These are phyloP conservation scores for Aschersonia sp. DNA, from an alignment of 2,329 filamentous ascomycete genomes.

Conservation along the genomic window DNA sequence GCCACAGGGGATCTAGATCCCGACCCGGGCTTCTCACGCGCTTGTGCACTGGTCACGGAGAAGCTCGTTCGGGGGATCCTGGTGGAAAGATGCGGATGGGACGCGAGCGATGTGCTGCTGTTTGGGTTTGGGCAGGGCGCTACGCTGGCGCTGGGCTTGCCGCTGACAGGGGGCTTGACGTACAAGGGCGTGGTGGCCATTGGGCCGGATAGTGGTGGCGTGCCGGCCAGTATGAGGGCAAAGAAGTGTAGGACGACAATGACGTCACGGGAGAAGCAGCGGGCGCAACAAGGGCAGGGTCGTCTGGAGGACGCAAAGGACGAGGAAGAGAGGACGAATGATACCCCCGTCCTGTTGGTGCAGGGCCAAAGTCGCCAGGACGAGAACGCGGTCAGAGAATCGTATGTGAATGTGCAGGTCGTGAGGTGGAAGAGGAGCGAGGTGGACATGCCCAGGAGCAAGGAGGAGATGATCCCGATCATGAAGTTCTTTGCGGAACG, in stretches of 20 bases:
- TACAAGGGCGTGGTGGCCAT: conserved; percentile 48
- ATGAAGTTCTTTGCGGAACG: conserved; percentile 71
- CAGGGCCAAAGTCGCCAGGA: conserved; percentile 44
- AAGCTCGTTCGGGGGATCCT: conserved; percentile 37
- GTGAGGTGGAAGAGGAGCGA: conserved; percentile 55
- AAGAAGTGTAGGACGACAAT: too few relatives aligned
- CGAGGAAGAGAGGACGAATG: conserved; percentile 34
- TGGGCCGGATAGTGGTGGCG: conserved; percentile 29
- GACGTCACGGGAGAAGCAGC: too few relatives aligned
- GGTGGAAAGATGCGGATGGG: conserved; percentile 43
- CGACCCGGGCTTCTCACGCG: conserved; percentile 45
- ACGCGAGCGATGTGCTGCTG: conserved; percentile 41
- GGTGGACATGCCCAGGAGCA: conserved; percentile 68
- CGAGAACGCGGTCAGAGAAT: conserved; percentile 45
- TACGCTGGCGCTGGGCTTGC: conserved; percentile 42
- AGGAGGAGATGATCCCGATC: conserved; percentile 78
- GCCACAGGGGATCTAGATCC: conserved; percentile 38
- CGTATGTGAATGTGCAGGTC: conserved; percentile 52
- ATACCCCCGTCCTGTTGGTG: conserved; percentile 47
- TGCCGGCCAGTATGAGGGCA: conserved; percentile 35
- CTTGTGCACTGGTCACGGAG: conserved; percentile 29
- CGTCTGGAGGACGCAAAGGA: too few relatives aligned
- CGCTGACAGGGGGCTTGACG: conserved; percentile 22
- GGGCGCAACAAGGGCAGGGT: too few relatives aligned
- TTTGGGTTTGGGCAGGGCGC: conserved; percentile 57